A percentile compares a stretch with the other conserved stretches of the same genome.
phyloP scores from a whole-genome alignment of 176 grass and related monocot species.

The Avena insularis region DNA sequence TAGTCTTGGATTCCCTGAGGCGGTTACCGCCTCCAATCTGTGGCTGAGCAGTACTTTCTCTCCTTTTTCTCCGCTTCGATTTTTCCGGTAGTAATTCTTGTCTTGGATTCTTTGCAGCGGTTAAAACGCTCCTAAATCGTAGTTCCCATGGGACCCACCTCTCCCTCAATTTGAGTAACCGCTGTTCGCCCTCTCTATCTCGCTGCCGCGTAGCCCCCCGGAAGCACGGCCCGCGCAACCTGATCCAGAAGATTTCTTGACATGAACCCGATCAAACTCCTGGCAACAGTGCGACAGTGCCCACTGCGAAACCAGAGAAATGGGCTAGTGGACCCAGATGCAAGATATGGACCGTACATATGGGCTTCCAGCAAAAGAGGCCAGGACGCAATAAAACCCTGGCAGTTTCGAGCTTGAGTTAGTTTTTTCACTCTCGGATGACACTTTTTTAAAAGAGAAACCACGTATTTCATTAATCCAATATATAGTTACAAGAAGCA shows the following conservation, averaged over 20 bases:
- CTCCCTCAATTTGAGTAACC: not conserved
- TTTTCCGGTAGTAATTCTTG: not conserved
- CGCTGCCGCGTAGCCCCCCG: not conserved
- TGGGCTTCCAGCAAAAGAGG: not conserved
- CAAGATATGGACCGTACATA: not conserved
- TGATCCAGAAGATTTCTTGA: not conserved
- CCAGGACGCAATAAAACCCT: not conserved
- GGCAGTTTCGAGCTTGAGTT: no score
- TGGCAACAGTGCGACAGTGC: not conserved
- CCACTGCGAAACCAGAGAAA: not conserved
- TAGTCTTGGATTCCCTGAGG: constrained; percentile 35
- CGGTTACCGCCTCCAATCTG: constrained; percentile 20
- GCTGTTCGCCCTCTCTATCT: not conserved
- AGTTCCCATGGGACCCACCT: constrained; percentile 15
- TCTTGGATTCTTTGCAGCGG: constrained; percentile 38
- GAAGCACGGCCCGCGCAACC: not conserved
- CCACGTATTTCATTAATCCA: no score
- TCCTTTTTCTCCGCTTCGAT: not conserved
- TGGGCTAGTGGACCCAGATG: not conserved
- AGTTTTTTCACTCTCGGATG: no score
- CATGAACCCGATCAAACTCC: not conserved
- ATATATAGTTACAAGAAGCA: no score
- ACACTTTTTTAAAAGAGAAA: no score
- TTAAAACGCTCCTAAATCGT: constrained; percentile 26
- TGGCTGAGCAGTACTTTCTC: not conserved